Base-by-base conservation (phyloP, 306 rosid genomes). In the Pterocarpus macrocarpus region DNA sequence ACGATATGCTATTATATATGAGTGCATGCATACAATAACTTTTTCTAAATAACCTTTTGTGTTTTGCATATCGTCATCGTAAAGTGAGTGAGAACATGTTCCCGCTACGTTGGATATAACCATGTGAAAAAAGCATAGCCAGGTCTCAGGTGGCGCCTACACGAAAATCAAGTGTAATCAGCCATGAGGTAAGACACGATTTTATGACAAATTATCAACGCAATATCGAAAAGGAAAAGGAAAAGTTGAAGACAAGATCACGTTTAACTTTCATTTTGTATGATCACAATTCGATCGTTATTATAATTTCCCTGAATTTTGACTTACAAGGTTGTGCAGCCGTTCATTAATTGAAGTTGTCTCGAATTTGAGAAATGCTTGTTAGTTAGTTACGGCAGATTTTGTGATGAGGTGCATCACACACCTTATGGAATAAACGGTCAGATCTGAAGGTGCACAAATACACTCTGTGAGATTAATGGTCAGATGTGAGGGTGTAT, bases 181-280 rank as follows among this genome's bases (percentile, higher is more conserved):
- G 5, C 44, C 15, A 36, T 50, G 36, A 55, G 38, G 57, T 56
- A 30, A 35, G 15, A 30, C 75, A 30, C 5, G 44, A 33, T 57
- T 69, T 69, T 36, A 32, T 58, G 5, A 33, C 13, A 41, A 59
- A 66, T 38, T 33, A 55, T 34, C 81, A 30, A 65, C 52, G 52
- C 56, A 13, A 8, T 56, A 16, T 14, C 30, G 44, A 8, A 55
- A 44, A 65, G 73, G 35, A 28, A 30, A 69, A 69, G 41, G 10
- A 67, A 78, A 78, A 44, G 82, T 69, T 44, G 70, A 79, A 55
- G 75, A 55, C 64, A 61, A 71, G 72, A 71, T 71, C 78, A 62
- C 65, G 72, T 71, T 79, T 70, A 80, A 14, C 71, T 80, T 80
- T 59, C 39, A 69, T 78, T 33, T 5, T 67, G 75, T 56, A n/a